Conservation (phyloP, 2,329 filamentous ascomycete genomes). For the Alternaria consortialis region DNA sequence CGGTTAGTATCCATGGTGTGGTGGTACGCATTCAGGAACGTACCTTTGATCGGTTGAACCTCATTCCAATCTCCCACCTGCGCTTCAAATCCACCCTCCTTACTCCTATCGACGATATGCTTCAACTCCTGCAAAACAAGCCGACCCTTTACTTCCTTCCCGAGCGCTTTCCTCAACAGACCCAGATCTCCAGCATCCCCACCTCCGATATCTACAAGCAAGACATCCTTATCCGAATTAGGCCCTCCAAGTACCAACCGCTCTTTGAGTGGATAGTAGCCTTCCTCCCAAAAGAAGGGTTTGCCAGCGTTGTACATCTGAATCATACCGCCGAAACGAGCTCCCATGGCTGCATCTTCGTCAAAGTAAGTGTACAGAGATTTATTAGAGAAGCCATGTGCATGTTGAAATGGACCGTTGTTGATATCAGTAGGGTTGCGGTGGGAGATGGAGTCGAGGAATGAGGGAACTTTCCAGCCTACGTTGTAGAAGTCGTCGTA, state of each 20-base stretch:
- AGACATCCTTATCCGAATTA: neutral
- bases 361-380: slow-evolving; percentile 8
- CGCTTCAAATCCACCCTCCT: slow-evolving; percentile 16
- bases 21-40: rapidly evolving
- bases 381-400: slow-evolving; percentile 5
- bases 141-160: slow-evolving; percentile 1
- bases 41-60: neutral
- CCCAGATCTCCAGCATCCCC: neutral
- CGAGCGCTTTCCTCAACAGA: neutral
- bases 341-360: slow-evolving; percentile 16
- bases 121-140: slow-evolving; percentile 23
- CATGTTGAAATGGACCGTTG: slow-evolving; percentile 18
- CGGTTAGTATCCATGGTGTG: neutral
- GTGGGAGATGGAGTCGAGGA: slow-evolving; percentile 17
- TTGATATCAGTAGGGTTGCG: slow-evolving; percentile 13
- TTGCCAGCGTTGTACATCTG: slow-evolving; percentile 22
- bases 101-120: slow-evolving; percentile 15
- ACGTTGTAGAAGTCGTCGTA: slow-evolving; percentile 22
- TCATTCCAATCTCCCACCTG: neutral
- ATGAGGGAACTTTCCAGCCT: slow-evolving; percentile 19
- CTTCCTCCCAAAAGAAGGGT: slow-evolving; percentile 18
- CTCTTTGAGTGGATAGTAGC: slow-evolving; percentile 6
- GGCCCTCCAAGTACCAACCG: neutral
- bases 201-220: neutral
- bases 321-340: slow-evolving; percentile 19